phyloP scores from a whole-genome alignment of 1,284 basidiomycete genomes.

The Rhodotorula sp. region DNA sequence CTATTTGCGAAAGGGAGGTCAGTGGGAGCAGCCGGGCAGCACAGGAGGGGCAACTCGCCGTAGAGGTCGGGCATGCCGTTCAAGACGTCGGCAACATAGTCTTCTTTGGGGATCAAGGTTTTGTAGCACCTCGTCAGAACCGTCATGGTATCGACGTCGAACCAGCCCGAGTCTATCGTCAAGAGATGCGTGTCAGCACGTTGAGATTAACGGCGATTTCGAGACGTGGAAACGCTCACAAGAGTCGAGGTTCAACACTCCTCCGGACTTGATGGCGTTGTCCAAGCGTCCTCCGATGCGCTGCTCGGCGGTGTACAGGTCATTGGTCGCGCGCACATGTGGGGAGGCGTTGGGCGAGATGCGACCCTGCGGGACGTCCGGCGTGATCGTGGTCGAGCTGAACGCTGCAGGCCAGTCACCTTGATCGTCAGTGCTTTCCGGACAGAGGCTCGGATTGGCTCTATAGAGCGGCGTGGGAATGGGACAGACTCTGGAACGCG shows the following conservation, averaged over 20 bases:
- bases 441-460: too few relatives aligned
- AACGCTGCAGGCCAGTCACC: conserved; percentile 22
- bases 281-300: conserved; percentile 24
- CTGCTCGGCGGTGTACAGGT: conserved; percentile 32
- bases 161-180: conserved; percentile 50
- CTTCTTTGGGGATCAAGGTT: conserved; percentile 52
- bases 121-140: conserved; percentile 51
- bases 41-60: conserved; percentile 44
- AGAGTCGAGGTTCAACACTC: conserved; percentile 38
- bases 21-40: neutral
- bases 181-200: neutral
- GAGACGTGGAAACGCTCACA: conserved; percentile 11
- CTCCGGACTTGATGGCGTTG: conserved; percentile 37
- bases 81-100: conserved; percentile 52
- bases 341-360: conserved; percentile 38
- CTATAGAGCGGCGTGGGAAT: neutral
- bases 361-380: conserved; percentile 34
- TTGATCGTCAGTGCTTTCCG: neutral
- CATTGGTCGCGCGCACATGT: conserved; percentile 14
- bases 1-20: conserved; percentile 47
- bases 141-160: conserved; percentile 53
- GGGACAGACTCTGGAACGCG: conserved; percentile 24
- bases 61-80: conserved; percentile 55
- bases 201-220: neutral
- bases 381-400: conserved; percentile 26